Conservation (phyloP, 306 rosid genomes). For the Ormosia emarginata region DNA sequence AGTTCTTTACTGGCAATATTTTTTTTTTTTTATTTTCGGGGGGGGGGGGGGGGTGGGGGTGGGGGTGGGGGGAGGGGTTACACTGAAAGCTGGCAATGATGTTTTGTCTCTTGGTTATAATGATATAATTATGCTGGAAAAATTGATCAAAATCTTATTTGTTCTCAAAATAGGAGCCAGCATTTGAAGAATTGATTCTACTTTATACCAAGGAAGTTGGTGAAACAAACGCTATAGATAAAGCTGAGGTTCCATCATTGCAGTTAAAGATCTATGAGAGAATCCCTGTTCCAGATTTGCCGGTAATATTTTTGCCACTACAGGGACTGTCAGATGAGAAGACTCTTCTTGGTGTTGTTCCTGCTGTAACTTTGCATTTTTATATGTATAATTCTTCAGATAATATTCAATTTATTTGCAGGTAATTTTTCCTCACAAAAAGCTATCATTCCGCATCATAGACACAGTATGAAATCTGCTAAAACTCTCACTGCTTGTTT, state of each 20-base stretch:
- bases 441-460: constrained; percentile 90
- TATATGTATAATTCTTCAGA: constrained; percentile 19
- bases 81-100: background rate
- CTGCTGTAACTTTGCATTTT: constrained; percentile 12
- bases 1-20: background rate
- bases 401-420: constrained; percentile 42
- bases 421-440: constrained; percentile 96
- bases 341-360: constrained; percentile 21
- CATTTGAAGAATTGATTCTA: constrained; percentile 89
- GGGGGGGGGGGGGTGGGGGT: background rate
- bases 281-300: constrained; percentile 92
- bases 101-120: background rate
- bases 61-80: background rate
- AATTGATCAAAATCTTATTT: constrained; percentile 16
- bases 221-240: constrained; percentile 32
- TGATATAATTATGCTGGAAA: constrained; percentile 8
- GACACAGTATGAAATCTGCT: constrained; percentile 70
- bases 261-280: constrained; percentile 91
- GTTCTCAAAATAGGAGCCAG: constrained; percentile 70
- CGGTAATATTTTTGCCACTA: constrained; percentile 63
- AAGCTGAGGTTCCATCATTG: constrained; percentile 57
- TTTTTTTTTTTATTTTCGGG: background rate
- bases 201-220: constrained; percentile 68
- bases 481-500: background rate
- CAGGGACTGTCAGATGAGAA: constrained; percentile 22